These are phyloP conservation scores for Thoreauomyces humboldtii DNA, from an alignment of 192 early-diverging fungal species.

Conservation along the genomic window DNA sequence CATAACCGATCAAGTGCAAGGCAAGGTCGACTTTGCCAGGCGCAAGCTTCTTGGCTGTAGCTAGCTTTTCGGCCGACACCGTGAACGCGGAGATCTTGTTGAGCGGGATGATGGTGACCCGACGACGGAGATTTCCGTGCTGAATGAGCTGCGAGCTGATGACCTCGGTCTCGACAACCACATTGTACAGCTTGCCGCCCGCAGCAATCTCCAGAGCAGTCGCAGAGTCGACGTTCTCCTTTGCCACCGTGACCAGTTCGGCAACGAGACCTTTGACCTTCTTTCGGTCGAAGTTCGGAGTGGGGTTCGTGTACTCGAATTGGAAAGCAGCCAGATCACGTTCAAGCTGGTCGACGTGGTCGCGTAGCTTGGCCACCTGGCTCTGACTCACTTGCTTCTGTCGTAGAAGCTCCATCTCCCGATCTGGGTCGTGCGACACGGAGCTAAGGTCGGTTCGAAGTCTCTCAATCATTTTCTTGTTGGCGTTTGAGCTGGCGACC, in stretches of 20 bases:
- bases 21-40: conserved; percentile 90
- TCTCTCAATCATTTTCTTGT: conserved; percentile 27
- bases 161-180: conserved; percentile 88
- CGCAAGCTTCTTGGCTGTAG: conserved; percentile 73
- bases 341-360: conserved; percentile 36
- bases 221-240: conserved; percentile 61
- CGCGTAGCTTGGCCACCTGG: conserved; percentile 18
- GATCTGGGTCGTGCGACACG: conserved; percentile 46
- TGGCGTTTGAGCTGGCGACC: conserved; percentile 38
- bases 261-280: conserved; percentile 94
- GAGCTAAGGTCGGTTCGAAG: conserved; percentile 30
- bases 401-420: conserved; percentile 35
- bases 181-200: conserved; percentile 91
- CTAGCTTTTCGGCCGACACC: conserved; percentile 55
- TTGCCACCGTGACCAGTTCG: conserved; percentile 75
- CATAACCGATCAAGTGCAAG: conserved; percentile 76
- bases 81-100: conserved; percentile 81
- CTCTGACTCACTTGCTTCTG: conserved; percentile 28
- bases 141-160: conserved; percentile 79
- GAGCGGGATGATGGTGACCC: conserved; percentile 92
- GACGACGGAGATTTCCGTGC: conserved; percentile 66
- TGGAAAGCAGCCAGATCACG: conserved; percentile 40
- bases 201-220: conserved; percentile 93
- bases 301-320: conserved; percentile 82
- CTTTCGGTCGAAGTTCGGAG: conserved; percentile 81